Percentiles rank a stretch among this genome's conserved stretches.
These are phyloP conservation scores for Xylaria castorea DNA, from an alignment of 495 filamentous ascomycete species.

Conservation along the genomic window DNA sequence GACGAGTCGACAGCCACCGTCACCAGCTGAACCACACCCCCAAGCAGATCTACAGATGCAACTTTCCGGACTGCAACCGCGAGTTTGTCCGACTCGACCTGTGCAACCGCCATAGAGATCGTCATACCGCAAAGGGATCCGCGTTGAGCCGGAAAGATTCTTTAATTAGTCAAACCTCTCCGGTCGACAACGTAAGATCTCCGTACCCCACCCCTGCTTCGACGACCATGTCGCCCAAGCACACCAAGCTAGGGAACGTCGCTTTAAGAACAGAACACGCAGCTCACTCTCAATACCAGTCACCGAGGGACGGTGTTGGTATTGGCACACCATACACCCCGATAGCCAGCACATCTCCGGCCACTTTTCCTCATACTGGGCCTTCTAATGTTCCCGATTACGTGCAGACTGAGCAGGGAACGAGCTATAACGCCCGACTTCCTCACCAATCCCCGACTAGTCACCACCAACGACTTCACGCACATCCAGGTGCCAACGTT, in stretches of 20 bases:
- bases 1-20: constrained; percentile 61
- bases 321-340: constrained; percentile 58
- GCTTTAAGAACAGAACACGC: constrained; percentile 46
- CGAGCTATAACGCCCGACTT: constrained; percentile 46
- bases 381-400: constrained; percentile 51
- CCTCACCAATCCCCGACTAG: constrained; percentile 50
- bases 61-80: constrained; percentile 88
- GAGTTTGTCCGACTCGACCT: constrained; percentile 95
- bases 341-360: constrained; percentile 54
- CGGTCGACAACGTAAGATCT: constrained; percentile 52
- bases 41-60: constrained; percentile 95
- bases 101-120: constrained; percentile 89
- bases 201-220: constrained; percentile 51
- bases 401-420: constrained; percentile 51
- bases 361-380: constrained; percentile 47
- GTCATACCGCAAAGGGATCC: constrained; percentile 94
- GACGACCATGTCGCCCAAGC: constrained; percentile 52
- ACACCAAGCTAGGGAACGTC: constrained; percentile 27
- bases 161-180: constrained; percentile 65
- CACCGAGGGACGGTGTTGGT: constrained; percentile 55
- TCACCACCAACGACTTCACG: constrained; percentile 48
- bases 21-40: constrained; percentile 97
- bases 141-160: constrained; percentile 91
- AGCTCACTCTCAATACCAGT: constrained; percentile 59
- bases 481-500: constrained; percentile 53